phyloP scores from a whole-genome alignment of 2,329 filamentous ascomycete genomes.

The Aspergillus sp. region DNA sequence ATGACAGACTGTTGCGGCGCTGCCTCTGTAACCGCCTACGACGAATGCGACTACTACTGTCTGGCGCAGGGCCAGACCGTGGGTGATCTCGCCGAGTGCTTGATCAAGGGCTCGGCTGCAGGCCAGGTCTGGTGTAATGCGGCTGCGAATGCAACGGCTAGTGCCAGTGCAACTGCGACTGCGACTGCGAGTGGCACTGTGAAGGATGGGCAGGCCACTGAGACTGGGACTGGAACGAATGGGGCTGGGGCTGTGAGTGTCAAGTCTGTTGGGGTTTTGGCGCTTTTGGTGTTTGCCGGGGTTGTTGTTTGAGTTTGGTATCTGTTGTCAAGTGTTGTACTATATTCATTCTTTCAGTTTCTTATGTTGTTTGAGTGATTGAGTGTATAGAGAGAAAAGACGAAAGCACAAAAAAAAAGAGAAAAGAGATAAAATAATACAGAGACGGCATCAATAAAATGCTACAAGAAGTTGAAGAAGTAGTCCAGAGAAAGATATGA shows the following conservation, averaged over 20 bases:
- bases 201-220: no score
- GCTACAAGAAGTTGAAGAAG: no score
- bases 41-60: conserved; percentile 26
- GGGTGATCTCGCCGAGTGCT: conserved; percentile 11
- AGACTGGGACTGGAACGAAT: not conserved
- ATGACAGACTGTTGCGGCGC: conserved; percentile 23
- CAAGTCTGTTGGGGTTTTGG: not conserved
- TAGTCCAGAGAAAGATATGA: no score
- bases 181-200: conserved; percentile 17
- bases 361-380: no score
- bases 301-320: not conserved
- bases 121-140: conserved; percentile 26
- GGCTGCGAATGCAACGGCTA: conserved; percentile 20
- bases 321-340: no score
- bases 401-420: no score
- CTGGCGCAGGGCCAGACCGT: conserved; percentile 22
- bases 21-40: conserved; percentile 21
- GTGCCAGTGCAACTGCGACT: no score
- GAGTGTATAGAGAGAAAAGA: no score
- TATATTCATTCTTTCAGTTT: no score
- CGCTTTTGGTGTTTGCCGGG: not conserved
- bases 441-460: no score
- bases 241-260: not conserved
- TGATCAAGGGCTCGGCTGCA: conserved; percentile 18
- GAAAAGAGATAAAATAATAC: no score